Percentiles rank a stretch among this genome's conserved stretches.
phyloP scores from a whole-genome alignment of 2,329 filamentous ascomycete species.

The Xylaria sp. region DNA sequence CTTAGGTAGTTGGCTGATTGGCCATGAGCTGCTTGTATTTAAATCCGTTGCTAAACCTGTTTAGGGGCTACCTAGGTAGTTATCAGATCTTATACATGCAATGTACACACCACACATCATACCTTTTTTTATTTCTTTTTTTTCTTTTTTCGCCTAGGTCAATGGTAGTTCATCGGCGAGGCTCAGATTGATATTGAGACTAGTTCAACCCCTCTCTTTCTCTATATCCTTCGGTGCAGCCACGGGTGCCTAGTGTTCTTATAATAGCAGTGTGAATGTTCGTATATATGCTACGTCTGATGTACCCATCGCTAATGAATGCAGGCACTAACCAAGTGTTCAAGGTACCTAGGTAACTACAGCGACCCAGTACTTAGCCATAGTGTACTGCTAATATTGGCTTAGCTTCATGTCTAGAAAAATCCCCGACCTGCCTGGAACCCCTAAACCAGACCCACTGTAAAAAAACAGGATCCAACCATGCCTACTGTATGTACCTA shows the following conservation, averaged over 20 bases:
- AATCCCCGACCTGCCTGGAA: not conserved
- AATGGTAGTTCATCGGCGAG: not conserved
- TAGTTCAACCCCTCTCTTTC: too few relatives aligned
- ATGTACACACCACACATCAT: not conserved
- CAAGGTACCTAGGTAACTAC: too few relatives aligned
- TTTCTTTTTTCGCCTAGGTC: not conserved
- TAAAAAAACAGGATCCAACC: not conserved
- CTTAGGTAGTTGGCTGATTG: not conserved
- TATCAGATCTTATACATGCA: not conserved
- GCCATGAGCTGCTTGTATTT: not conserved
- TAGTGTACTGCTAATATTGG: constrained; percentile 12
- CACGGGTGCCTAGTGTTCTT: too few relatives aligned
- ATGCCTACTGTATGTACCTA: not conserved
- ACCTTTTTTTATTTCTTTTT: not conserved
- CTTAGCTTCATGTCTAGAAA: constrained; percentile 1
- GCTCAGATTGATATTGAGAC: not conserved
- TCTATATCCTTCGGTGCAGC: too few relatives aligned
- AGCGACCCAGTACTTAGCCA: too few relatives aligned
- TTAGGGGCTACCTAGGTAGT: too few relatives aligned
- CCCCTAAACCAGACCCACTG: constrained; percentile 22
- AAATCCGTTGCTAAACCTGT: not conserved
- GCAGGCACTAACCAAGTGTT: too few relatives aligned
- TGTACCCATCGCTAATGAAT: too few relatives aligned
- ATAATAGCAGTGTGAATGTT: too few relatives aligned
- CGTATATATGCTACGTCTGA: too few relatives aligned